Conservation (phyloP, 352 stramenopile species). For the Globisporangium carolinianum region DNA sequence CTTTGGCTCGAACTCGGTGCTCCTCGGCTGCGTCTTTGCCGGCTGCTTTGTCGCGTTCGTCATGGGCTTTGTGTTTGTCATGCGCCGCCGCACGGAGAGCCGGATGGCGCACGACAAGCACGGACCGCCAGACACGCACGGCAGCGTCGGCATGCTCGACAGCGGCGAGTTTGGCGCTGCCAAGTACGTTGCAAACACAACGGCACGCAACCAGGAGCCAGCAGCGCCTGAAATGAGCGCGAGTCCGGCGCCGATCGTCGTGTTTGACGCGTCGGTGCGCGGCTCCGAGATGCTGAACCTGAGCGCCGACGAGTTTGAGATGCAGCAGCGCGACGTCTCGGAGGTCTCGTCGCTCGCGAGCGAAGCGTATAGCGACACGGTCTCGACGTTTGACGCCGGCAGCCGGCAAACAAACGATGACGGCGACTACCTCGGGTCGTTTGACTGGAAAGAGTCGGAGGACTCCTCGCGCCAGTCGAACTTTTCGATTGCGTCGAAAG, state of each 20-base stretch:
- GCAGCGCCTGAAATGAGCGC: slow-evolving; percentile 25
- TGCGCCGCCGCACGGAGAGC: slow-evolving; percentile 35
- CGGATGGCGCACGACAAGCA: slow-evolving; percentile 26
- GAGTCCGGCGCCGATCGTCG: slow-evolving; percentile 18
- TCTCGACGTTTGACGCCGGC: slow-evolving; percentile 54
- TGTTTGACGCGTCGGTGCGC: slow-evolving; percentile 31
- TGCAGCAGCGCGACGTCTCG: slow-evolving; percentile 27
- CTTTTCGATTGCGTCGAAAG: slow-evolving; percentile 18
- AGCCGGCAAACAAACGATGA: slow-evolving; percentile 23
- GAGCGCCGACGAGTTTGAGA: slow-evolving; percentile 19
- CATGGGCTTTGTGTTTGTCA: slow-evolving; percentile 35
- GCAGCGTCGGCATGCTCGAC: slow-evolving; percentile 33
- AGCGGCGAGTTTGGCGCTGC: slow-evolving; percentile 16
- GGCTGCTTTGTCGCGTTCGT: slow-evolving; percentile 23
- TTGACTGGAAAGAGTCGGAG: slow-evolving; percentile 45
- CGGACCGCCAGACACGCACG: slow-evolving; percentile 14
- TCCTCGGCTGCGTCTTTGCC: slow-evolving; percentile 31
- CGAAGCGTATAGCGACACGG: slow-evolving; percentile 32
- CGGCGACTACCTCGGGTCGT: slow-evolving; percentile 26
- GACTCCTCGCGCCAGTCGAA: slow-evolving; percentile 18
- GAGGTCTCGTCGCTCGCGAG: slow-evolving; percentile 37
- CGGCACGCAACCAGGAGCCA: slow-evolving; percentile 31
- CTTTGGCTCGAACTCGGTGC: slow-evolving; percentile 21
- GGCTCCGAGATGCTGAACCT: slow-evolving; percentile 33
- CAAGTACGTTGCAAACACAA: slow-evolving; percentile 43